These are phyloP conservation scores for Tulasnella calospora DNA, from an alignment of 768 basidiomycete genomes.

Conservation along the genomic window DNA sequence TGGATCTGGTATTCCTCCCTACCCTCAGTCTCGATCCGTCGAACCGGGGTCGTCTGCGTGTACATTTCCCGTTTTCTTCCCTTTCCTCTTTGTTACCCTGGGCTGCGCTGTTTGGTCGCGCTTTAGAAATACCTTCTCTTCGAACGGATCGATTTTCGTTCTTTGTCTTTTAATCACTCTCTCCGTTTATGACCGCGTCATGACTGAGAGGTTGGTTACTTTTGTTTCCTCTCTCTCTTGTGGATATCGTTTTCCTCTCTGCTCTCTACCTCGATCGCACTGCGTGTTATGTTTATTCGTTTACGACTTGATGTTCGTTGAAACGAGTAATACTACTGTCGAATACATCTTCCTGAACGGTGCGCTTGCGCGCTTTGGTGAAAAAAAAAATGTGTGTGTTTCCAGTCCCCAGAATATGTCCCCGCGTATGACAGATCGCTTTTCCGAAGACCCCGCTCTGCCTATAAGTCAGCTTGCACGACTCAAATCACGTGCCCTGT, in stretches of 20 bases:
- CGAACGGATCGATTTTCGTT: neutral
- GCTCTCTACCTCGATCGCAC: neutral
- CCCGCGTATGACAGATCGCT: no score
- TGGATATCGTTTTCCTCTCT: neutral
- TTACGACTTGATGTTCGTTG: constrained; percentile 7
- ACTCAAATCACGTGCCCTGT: no score
- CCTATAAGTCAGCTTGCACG: no score
- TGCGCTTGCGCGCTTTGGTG: neutral
- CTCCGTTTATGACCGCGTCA: neutral
- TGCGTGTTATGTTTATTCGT: neutral
- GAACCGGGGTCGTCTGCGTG: neutral
- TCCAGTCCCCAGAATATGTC: no score
- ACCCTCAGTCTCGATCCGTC: neutral
- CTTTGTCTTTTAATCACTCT: neutral
- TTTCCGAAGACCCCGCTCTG: no score
- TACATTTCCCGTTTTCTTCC: neutral
- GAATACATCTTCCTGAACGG: neutral
- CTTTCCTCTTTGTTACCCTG: neutral
- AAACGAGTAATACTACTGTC: neutral
- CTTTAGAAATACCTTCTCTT: neutral
- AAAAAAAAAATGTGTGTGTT: neutral
- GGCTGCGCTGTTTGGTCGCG: neutral
- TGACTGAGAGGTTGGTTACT: neutral
- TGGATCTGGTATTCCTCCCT: neutral
- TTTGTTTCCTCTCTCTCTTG: neutral